A percentile compares a stretch with the other conserved stretches of the same genome.
Evolutionary conservation across 352 stramenopile genomes (phyloP).

Genomic region (Pythium biforme): DNA sequence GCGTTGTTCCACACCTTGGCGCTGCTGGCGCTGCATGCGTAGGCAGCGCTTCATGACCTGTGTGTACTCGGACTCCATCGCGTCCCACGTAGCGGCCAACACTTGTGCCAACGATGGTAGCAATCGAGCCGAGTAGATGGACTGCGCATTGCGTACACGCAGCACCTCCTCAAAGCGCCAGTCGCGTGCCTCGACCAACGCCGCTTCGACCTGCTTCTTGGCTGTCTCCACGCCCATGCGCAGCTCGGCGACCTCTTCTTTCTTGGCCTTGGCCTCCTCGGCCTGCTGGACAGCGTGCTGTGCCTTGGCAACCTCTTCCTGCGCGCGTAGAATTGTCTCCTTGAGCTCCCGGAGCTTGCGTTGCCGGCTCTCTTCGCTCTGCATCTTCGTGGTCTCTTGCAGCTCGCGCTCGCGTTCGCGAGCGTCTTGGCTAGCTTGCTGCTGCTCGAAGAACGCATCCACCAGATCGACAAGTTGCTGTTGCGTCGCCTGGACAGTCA

Average conservation of each 20-base stretch:
- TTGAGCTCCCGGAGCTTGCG: slow-evolving; percentile 36
- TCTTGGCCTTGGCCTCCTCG: slow-evolving; percentile 77
- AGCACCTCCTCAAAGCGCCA: slow-evolving; percentile 24
- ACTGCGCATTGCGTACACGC: neutral
- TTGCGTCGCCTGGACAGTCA: slow-evolving; percentile 34
- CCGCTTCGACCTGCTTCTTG: slow-evolving; percentile 26
- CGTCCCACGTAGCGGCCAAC: slow-evolving; percentile 48
- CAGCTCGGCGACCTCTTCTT: slow-evolving; percentile 66
- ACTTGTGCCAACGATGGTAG: slow-evolving; percentile 31
- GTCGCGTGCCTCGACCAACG: slow-evolving; percentile 20
- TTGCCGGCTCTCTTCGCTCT: slow-evolving; percentile 42
- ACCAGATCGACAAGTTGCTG: slow-evolving; percentile 36
- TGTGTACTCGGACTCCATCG: slow-evolving; percentile 58
- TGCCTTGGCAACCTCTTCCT: slow-evolving; percentile 34
- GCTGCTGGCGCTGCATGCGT: slow-evolving; percentile 35
- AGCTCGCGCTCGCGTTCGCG: slow-evolving; percentile 26
- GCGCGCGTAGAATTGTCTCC: slow-evolving; percentile 33
- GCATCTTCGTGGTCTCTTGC: slow-evolving; percentile 30
- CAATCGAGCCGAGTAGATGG: slow-evolving; percentile 21
- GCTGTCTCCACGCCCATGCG: slow-evolving; percentile 35
- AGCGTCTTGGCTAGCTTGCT: slow-evolving; percentile 10
- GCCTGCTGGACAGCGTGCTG: slow-evolving; percentile 47
- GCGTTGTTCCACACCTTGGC: slow-evolving; percentile 30
- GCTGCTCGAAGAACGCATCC: slow-evolving; percentile 30
- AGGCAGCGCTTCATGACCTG: slow-evolving; percentile 48